Evolutionary conservation across 805 yeast species (phyloP).

Genomic region (Brettanomyces sp.): DNA sequence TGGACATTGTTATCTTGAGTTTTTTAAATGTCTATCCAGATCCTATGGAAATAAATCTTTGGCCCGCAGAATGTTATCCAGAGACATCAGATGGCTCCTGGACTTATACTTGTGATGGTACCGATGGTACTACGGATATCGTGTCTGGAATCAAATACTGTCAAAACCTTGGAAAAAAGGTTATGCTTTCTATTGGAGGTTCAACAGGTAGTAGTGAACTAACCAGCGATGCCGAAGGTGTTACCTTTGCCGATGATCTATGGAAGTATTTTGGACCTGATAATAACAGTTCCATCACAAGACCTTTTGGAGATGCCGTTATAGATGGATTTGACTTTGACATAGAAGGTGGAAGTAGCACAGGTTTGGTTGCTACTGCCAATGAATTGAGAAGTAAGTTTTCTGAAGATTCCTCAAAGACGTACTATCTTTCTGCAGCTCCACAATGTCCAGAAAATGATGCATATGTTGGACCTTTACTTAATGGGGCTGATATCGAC

Average conservation of each 20-base stretch:
- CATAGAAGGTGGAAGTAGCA: slow-evolving; percentile 46
- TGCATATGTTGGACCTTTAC: slow-evolving; percentile 35
- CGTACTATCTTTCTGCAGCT: slow-evolving; percentile 75
- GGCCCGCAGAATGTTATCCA: slow-evolving; percentile 34
- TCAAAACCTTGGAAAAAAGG: slow-evolving; percentile 70
- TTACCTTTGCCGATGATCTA: slow-evolving; percentile 45
- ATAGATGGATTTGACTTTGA: slow-evolving; percentile 83
- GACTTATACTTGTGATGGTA: slow-evolving; percentile 23
- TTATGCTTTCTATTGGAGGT: slow-evolving; percentile 74
- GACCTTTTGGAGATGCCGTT: slow-evolving; percentile 64
- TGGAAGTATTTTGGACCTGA: slow-evolving; percentile 63
- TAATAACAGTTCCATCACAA: slow-evolving; percentile 23
- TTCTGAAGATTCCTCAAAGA: slow-evolving; percentile 35
- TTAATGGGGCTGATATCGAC: slow-evolving; percentile 53
- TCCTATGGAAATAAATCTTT: slow-evolving; percentile 43
- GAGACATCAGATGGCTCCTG: slow-evolving; percentile 33
- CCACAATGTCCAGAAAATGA: slow-evolving; percentile 92
- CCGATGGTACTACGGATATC: slow-evolving; percentile 15
- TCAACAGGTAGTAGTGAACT: slow-evolving; percentile 53
- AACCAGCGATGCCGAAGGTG: slow-evolving; percentile 42
- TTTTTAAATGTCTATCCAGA: slow-evolving; percentile 46
- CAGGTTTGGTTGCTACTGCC: slow-evolving; percentile 63
- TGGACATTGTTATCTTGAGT: slow-evolving; percentile 64
- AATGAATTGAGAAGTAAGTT: slow-evolving; percentile 33
- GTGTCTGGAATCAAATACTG: slow-evolving; percentile 65